phyloP scores from a whole-genome alignment of 2,329 filamentous ascomycete genomes.

The Xylaria sp. region DNA sequence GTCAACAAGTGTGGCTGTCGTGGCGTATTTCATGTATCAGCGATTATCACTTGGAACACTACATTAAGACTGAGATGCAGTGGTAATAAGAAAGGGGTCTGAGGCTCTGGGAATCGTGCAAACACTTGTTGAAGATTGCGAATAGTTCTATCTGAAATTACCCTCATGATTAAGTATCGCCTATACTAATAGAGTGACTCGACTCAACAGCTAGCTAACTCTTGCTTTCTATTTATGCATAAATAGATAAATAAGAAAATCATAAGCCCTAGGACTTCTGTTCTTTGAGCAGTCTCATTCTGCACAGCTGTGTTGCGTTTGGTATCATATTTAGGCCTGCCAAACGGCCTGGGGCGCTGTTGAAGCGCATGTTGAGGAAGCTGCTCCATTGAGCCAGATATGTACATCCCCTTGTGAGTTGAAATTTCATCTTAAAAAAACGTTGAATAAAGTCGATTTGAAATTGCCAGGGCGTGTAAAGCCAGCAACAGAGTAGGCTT shows the following conservation, averaged over 20 bases:
- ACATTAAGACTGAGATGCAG: background rate
- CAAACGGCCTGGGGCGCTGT: background rate
- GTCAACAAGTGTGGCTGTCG: constrained; percentile 20
- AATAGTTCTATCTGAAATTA: background rate
- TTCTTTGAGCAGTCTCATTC: background rate
- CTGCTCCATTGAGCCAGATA: background rate
- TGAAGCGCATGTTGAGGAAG: background rate
- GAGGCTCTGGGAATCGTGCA: background rate
- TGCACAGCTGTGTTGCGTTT: background rate
- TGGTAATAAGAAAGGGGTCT: too few species aligned
- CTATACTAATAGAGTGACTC: background rate
- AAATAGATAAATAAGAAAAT: background rate
- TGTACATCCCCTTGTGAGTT: background rate
- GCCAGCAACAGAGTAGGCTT: background rate
- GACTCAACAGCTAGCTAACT: background rate
- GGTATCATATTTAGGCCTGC: background rate
- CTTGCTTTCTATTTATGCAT: background rate
- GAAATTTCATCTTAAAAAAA: background rate
- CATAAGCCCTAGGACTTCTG: background rate
- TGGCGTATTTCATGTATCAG: constrained; percentile 1
- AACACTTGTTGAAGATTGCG: background rate
- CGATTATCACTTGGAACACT: background rate
- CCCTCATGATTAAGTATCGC: background rate
- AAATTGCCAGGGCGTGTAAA: background rate
- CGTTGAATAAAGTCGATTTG: constrained; percentile 2